Evolutionary conservation across 2,329 filamentous ascomycete genomes (phyloP).

Genomic region (Phaeoacremonium minimum): DNA sequence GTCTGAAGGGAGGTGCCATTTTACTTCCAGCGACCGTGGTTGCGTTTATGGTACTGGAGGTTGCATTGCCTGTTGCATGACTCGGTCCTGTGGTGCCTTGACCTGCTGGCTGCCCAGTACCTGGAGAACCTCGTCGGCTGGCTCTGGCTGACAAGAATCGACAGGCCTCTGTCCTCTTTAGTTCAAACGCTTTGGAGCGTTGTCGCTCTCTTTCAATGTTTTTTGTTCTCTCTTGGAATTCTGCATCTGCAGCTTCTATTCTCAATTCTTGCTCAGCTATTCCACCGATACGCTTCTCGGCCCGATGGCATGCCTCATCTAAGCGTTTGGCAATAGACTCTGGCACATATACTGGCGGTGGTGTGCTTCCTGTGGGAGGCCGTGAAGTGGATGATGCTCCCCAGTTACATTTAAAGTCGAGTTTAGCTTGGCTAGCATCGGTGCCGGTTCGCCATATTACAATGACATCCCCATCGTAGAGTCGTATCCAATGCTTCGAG

Average conservation of each 20-base stretch:
- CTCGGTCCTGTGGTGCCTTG: too few species aligned
- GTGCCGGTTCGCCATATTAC: constrained; percentile 59
- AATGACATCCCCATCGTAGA: constrained; percentile 75
- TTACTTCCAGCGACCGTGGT: too few species aligned
- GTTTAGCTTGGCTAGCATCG: constrained; percentile 29
- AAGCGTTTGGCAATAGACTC: constrained; percentile 36
- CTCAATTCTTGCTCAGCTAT: constrained; percentile 32
- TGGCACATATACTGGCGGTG: constrained; percentile 27
- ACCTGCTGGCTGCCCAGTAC: background rate
- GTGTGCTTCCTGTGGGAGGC: constrained; percentile 12
- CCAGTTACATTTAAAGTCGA: constrained; percentile 52
- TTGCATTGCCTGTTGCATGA: too few species aligned
- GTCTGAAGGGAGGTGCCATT: too few species aligned
- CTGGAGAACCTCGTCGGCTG: constrained; percentile 8
- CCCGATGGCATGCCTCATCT: constrained; percentile 41
- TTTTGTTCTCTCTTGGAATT: constrained; percentile 35
- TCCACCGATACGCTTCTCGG: constrained; percentile 39
- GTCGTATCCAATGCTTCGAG: constrained; percentile 59
- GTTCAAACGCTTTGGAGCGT: constrained; percentile 45
- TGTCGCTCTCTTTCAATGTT: constrained; percentile 41
- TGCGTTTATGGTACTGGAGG: too few species aligned
- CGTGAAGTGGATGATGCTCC: constrained; percentile 46
- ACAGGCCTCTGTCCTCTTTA: constrained; percentile 39
- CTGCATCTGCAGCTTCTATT: constrained; percentile 37
- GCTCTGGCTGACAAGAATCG: constrained; percentile 25